These are phyloP conservation scores for Cryptococcus sp. DNA, from an alignment of 1,284 basidiomycete genomes.

Conservation along the genomic window DNA sequence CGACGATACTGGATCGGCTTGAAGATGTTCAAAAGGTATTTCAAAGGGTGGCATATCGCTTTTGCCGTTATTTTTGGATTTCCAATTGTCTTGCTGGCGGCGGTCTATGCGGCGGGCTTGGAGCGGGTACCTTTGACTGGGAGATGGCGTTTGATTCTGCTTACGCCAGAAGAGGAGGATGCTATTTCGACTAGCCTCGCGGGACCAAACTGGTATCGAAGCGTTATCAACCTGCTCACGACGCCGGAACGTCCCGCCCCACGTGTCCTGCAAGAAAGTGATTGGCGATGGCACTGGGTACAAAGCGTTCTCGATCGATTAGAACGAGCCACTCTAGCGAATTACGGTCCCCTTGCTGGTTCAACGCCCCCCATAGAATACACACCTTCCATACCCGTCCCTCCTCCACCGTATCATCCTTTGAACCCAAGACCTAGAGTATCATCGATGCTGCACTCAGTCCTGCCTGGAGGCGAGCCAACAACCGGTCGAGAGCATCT, in stretches of 20 bases:
- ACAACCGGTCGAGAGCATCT: slow-evolving; percentile 41
- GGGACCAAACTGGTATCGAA: slow-evolving; percentile 79
- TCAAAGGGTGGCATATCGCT: slow-evolving; percentile 58
- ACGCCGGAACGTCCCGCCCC: slow-evolving; percentile 62
- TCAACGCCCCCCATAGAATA: slow-evolving; percentile 4
- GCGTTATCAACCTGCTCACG: slow-evolving; percentile 73
- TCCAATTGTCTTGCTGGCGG: slow-evolving; percentile 69
- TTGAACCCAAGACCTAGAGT: slow-evolving; percentile 49
- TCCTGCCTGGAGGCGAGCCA: slow-evolving; percentile 40
- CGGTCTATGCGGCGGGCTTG: slow-evolving; percentile 71
- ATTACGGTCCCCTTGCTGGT: slow-evolving; percentile 10
- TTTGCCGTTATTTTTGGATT: slow-evolving; percentile 65
- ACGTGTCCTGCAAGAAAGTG: slow-evolving; percentile 63
- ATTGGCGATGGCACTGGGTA: slow-evolving; percentile 87
- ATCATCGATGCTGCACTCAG: slow-evolving; percentile 44
- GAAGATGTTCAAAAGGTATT: slow-evolving; percentile 56
- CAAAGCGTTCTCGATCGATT: slow-evolving; percentile 69
- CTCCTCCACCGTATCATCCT: slow-evolving; percentile 46
- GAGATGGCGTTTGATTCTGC: slow-evolving; percentile 77
- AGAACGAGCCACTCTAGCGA: slow-evolving; percentile 61
- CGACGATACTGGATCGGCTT: slow-evolving; percentile 41
- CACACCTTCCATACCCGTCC: slow-evolving; percentile 13
- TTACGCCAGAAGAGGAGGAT: slow-evolving; percentile 88
- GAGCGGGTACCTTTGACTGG: slow-evolving; percentile 83
- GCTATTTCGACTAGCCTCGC: slow-evolving; percentile 73